phyloP scores from a whole-genome alignment of 306 rosid species.

The Trifolium subterraneum region DNA sequence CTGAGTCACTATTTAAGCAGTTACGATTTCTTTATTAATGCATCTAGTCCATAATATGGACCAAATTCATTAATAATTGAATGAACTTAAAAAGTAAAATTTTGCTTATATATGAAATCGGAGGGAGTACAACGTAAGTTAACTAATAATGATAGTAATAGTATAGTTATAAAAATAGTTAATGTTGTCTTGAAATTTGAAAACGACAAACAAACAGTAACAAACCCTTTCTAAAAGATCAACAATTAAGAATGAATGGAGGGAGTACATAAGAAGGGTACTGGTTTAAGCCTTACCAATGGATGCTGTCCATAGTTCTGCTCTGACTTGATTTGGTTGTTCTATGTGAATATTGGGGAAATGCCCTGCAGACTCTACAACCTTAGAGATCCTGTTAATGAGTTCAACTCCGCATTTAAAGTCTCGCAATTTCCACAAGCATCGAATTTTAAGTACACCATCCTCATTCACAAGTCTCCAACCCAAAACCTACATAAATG shows the following conservation, averaged over 20 bases:
- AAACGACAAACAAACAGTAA: not conserved
- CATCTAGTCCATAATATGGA: too few relatives aligned
- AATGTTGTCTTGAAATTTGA: not conserved
- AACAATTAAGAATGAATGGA: not conserved
- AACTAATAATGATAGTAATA: not conserved
- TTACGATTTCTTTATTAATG: not conserved
- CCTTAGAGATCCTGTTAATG: constrained; percentile 71
- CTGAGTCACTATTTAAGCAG: not conserved
- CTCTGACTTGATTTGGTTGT: constrained; percentile 82
- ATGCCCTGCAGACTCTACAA: constrained; percentile 64
- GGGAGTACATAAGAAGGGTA: not conserved
- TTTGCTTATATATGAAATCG: too few relatives aligned
- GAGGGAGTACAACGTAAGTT: not conserved
- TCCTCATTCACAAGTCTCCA: constrained; percentile 82
- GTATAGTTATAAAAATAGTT: not conserved
- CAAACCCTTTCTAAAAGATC: not conserved
- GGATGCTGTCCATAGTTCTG: constrained; percentile 79
- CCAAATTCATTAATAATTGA: too few relatives aligned
- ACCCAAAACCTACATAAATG: constrained; percentile 71
- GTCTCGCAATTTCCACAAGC: constrained; percentile 93
- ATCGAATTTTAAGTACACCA: constrained; percentile 65
- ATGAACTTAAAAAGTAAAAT: too few relatives aligned
- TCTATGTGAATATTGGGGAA: constrained; percentile 83
- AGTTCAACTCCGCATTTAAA: constrained; percentile 77
- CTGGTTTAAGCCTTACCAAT: constrained; percentile 59